Evolutionary conservation across 179 eudicot genomes (phyloP), one percentile per base, ranked within the genome.

Genomic region (Beta macrorhiza): DNA sequence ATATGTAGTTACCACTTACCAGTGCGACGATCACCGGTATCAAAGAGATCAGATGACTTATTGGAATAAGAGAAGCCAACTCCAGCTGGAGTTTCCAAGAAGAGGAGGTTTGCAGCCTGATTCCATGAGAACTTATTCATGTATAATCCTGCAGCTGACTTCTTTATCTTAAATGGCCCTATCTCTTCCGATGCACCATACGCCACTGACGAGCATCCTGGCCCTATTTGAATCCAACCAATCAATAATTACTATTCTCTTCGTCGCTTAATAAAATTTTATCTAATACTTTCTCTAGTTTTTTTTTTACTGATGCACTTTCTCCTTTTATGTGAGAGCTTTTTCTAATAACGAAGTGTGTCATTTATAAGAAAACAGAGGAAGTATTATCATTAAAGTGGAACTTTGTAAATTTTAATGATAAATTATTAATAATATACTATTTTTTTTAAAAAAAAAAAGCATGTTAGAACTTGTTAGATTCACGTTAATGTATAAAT

Each of bases 201-300:
- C n/a, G 98, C 99, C 82, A 95, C 90, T 0, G 99, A 95, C 7
- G 99, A 95, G 79, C 99, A 95, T 10, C 99, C 99, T 12, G 99
- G 99, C 32, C 99, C 99, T 95, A 77, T 67, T 10, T 14, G 12
- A 19, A 9, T 14, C 32, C 25, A 53, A 4, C 37, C 20, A 1
- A 3, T 64, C 68, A 10, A 3, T 65, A 0, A 65, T 65, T 32
- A 9, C 3, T 20, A 12, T 64, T 64, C 6, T 17, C 5, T 58
- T 15, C 62, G 17, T 58, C 58, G 9, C 13, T 37, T 37, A 37
- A 37, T 37, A 37, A 37, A 2, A 2, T 37, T 37, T 37, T 37
- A 37, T 37, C 42, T 37, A 37, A 37, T 37, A 37, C 42, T 37
- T 37, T 37, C 4, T 29, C 32, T 29, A 29, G 32, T 25, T 37